Percentiles rank a stretch among this genome's conserved stretches.
phyloP scores from a whole-genome alignment of 495 filamentous ascomycete genomes.

The Lepidopterella palustris region DNA sequence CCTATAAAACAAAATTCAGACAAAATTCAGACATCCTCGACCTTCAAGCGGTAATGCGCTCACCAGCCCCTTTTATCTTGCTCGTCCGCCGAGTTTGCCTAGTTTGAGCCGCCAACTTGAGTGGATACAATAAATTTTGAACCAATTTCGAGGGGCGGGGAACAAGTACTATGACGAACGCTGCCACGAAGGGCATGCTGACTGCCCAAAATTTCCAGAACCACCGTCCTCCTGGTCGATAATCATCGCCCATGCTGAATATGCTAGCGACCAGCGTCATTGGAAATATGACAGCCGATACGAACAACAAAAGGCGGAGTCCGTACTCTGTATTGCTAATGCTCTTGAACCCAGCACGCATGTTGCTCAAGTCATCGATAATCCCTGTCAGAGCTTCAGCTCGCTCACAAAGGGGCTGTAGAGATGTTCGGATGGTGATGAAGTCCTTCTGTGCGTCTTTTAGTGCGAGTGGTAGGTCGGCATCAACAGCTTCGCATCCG shows the following conservation, averaged over 20 bases:
- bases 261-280: constrained; percentile 6
- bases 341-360: constrained; percentile 9
- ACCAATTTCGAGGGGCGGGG: too few relatives aligned
- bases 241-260: constrained; percentile 11
- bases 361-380: constrained; percentile 9
- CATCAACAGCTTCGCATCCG: not conserved
- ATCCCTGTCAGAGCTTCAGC: constrained; percentile 2
- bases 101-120: too few relatives aligned
- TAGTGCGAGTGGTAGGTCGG: constrained; percentile 2
- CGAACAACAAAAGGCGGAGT: constrained; percentile 11
- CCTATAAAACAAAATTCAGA: too few relatives aligned
- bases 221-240: constrained; percentile 1
- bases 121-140: too few relatives aligned
- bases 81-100: too few relatives aligned
- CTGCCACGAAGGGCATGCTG: constrained; percentile 1
- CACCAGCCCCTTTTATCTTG: too few relatives aligned
- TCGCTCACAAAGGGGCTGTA: constrained; percentile 3
- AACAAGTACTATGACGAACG: too few relatives aligned
- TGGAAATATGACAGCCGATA: constrained; percentile 13
- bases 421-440: not conserved
- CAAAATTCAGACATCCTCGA: too few relatives aligned
- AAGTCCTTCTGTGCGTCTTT: constrained; percentile 11
- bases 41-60: too few relatives aligned
- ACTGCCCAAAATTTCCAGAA: constrained; percentile 17
- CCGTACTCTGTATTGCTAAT: constrained; percentile 5